phyloP scores from a whole-genome alignment of 306 rosid genomes.

The Rosa persica region DNA sequence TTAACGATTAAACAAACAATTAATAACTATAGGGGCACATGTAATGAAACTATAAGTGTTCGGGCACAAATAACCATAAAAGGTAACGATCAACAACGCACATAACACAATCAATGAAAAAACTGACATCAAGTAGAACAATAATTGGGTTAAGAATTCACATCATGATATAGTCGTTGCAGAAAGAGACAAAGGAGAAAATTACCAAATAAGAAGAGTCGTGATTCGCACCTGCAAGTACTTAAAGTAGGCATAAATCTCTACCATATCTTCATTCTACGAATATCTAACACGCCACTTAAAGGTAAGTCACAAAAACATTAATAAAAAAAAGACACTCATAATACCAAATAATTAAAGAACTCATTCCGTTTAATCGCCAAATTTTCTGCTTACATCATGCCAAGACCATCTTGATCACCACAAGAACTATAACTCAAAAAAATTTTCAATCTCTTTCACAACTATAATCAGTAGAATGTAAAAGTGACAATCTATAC shows the following conservation, averaged over 20 bases:
- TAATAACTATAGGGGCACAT: too few relatives aligned
- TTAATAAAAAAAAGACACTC: neutral
- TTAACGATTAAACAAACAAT: too few relatives aligned
- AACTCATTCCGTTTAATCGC: neutral
- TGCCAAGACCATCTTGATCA: neutral
- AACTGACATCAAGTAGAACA: neutral
- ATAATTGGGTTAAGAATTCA: neutral
- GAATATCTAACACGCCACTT: neutral
- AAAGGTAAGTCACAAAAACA: neutral
- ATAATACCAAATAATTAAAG: neutral
- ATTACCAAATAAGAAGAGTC: neutral
- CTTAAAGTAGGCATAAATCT: neutral
- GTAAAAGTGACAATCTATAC: neutral
- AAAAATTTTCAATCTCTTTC: neutral
- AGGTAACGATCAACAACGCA: too few relatives aligned
- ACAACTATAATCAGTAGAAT: neutral
- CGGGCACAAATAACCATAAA: too few relatives aligned
- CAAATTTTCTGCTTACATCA: neutral
- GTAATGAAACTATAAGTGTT: too few relatives aligned
- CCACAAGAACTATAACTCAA: neutral
- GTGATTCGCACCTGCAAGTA: neutral
- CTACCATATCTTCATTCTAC: neutral
- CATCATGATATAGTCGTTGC: neutral
- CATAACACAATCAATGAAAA: neutral
- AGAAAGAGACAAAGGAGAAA: too few relatives aligned